phyloP scores from a whole-genome alignment of 108 stramenopile species.

The Skeletonema tropicum region DNA sequence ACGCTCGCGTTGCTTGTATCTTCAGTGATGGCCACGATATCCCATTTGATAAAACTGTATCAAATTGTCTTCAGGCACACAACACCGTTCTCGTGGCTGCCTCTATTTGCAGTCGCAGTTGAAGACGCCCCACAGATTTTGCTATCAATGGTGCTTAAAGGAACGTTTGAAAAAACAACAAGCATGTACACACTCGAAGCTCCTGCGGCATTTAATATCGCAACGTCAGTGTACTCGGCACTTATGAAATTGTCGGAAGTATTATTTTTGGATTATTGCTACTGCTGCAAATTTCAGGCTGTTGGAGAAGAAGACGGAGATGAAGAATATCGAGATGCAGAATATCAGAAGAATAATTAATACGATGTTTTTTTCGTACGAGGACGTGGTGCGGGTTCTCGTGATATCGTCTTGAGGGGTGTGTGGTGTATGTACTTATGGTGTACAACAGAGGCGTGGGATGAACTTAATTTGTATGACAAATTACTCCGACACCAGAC shows the following conservation, averaged over 20 bases:
- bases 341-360: too few species aligned
- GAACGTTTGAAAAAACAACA: not conserved
- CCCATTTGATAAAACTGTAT: conserved; percentile 19
- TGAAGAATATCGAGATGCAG: too few species aligned
- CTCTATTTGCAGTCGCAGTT: conserved; percentile 21
- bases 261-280: conserved; percentile 28
- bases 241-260: conserved; percentile 23
- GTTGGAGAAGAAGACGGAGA: conserved; percentile 8
- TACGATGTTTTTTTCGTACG: too few species aligned
- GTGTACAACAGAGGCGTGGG: too few species aligned
- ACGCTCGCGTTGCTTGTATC: conserved; percentile 18
- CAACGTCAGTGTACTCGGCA: conserved; percentile 29
- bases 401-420: too few species aligned
- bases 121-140: conserved; percentile 34
- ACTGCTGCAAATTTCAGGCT: conserved; percentile 22
- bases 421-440: too few species aligned
- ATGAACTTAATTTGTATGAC: too few species aligned
- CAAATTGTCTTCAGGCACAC: conserved; percentile 22
- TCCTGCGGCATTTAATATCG: conserved; percentile 28
- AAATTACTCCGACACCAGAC: too few species aligned
- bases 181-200: not conserved
- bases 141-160: conserved; percentile 22
- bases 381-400: too few species aligned
- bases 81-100: conserved; percentile 15
- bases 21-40: conserved; percentile 11